Conservation (phyloP, 73 alveolate species). For the Paramecium biaurelia region DNA sequence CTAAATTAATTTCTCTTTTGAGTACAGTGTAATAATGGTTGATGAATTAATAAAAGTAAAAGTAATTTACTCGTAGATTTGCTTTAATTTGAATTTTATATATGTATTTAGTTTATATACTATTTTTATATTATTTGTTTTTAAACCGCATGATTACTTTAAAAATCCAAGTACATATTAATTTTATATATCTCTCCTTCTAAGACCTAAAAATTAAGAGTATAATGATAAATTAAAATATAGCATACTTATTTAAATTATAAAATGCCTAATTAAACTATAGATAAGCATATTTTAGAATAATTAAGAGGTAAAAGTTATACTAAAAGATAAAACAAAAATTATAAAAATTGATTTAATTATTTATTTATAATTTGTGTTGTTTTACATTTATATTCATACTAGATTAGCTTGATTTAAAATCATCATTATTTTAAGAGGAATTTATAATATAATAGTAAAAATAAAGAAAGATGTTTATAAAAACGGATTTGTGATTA, state of each 20-base stretch:
- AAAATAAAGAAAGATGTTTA: neutral
- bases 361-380: neutral
- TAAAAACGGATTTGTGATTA: constrained; percentile 5
- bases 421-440: neutral
- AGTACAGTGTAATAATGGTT: neutral
- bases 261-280: constrained; percentile 18
- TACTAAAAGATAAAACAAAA: constrained; percentile 41
- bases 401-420: neutral
- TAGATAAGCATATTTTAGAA: neutral
- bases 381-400: neutral
- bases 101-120: neutral
- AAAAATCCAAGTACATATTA: constrained; percentile 3
- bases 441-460: neutral
- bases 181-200: neutral
- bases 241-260: neutral
- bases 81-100: neutral
- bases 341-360: constrained; percentile 30
- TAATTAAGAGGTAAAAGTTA: neutral
- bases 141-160: too few species aligned
- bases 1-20: neutral
- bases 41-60: neutral
- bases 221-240: neutral
- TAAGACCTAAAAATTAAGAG: constrained; percentile 9
- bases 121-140: neutral
- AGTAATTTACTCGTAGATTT: neutral